These are phyloP conservation scores for Rosa rugosa DNA, from an alignment of 306 rosid genomes.

Conservation along the genomic window DNA sequence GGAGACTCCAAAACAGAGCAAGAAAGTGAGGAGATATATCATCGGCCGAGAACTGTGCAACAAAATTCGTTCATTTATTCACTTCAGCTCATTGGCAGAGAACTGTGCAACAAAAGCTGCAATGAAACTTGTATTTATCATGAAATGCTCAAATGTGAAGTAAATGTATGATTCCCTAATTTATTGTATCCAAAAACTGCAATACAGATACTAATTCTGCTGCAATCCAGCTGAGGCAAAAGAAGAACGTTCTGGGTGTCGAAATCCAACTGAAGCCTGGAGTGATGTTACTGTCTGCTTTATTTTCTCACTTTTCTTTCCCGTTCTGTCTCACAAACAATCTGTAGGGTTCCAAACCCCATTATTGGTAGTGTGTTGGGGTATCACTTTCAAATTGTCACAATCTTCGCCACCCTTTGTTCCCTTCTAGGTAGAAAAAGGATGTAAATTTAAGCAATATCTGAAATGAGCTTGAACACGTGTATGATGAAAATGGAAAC, in stretches of 20 bases:
- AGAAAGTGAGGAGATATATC: not conserved
- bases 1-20: not conserved
- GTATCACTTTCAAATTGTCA: not conserved
- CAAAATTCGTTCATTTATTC: not conserved
- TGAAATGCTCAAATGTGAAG: not conserved
- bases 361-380: not conserved
- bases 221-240: not conserved
- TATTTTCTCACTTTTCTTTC: not conserved
- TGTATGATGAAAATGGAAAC: not conserved
- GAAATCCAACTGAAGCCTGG: not conserved
- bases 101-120: not conserved
- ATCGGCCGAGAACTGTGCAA: not conserved
- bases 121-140: not conserved
- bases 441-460: not conserved
- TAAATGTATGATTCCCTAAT: not conserved
- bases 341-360: not conserved
- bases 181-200: not conserved
- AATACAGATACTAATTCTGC: not conserved
- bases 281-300: conserved; percentile 3
- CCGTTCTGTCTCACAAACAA: not conserved
- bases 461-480: not conserved
- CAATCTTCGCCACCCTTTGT: not conserved
- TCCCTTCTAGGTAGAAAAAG: not conserved
- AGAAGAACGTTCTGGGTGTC: not conserved
- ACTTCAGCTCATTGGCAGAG: not conserved